Base-by-base conservation (phyloP, 2,329 filamentous ascomycete species). In the Ophiosphaerella korrae region DNA sequence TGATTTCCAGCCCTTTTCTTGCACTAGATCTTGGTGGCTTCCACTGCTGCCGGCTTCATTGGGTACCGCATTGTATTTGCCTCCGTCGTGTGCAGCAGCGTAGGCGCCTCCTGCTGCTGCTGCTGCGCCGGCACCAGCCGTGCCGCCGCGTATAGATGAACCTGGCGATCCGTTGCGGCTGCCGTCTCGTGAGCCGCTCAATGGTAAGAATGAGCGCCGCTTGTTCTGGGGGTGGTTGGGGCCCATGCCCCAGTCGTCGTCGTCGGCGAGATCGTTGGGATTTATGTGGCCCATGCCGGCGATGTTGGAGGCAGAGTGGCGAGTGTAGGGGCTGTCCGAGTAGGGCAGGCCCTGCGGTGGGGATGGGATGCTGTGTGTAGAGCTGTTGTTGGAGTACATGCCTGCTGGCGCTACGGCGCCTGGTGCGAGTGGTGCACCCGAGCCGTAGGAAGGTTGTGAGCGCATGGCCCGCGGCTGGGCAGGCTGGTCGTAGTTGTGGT, bases 241-340 rank as follows among this genome's bases (percentile, higher is more conserved):
- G 4, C 83, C 80, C 44, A 94, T 81, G 1, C 88, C 91, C 69
- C 96, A 92, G 65, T 96, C 92, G 24, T 90, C 91, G 67, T 97
- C 92, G 70, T 96, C 92, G 18, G 83, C 84, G 57, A 96, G 92
- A 12, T 87, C 86, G 64, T 89, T 85, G 2, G 92, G 91, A 68
- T 96, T 87, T 52, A 94, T 81, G 43, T 73, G 68, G 43, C 73
- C 82, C 64, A 74, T 66, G 7, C 59, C 63, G 4, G 70, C 67
- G 36, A 67, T 64, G 52, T 66, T 60, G 16, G 64, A 63, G 18
- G 71, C 72, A 7, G 71, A 83, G 64, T 84, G 84, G 59, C 82
- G 81, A 48, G 83, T 82, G 68, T 90, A 91, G 0, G 87, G 87
- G 42, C 87, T 86, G 62, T 88, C 86, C 26, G 78, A 75, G 67